Evolutionary conservation across 805 yeast species (phyloP), one percentile per base, ranked within the genome.

Genomic region (Torulaspora indica): DNA sequence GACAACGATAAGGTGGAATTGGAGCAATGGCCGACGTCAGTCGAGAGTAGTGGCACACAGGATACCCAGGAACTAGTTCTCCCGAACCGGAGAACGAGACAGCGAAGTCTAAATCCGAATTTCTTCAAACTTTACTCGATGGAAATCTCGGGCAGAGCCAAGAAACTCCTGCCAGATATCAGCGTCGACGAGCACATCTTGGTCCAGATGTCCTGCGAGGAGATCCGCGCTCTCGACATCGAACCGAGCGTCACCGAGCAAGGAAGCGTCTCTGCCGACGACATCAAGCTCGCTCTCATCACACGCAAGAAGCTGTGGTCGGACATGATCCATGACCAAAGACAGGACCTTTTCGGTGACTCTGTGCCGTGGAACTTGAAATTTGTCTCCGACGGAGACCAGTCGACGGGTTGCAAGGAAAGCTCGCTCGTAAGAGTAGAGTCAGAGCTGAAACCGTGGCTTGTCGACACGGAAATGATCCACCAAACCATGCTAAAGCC

Each of bases 251-350:
- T 52, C n/a, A 43, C 46, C 2, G 29, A 41, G 18, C 45, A 52
- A 23, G 42, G 49, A 3, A 38, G 52, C 23, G 49, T 57, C 15
- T 50, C 57, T 13, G 45, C 54, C 9, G 40, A 51, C 14, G 60
- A 54, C 12, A 56, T 61, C 18, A 58, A 60, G 42, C 42, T 61
- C 9, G 67, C 67, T 2, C 55, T 63, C 18, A 43, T 53, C 12
- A 60, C 66, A 1, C 55, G 61, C 34, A 55, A 60, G 42, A 63
- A 63, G 32, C 49, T 63, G 15, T 59, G 65, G 64, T 51, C 58
- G n/a, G 60, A 58, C 29, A 54, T 61, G 58, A 38, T 54, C 22
- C 46, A 49, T 29, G 51, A 53, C 36, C 48, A 54, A 7, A 48
- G 68, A 33, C 51, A 52, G 13, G 66, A 63, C 38, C 49, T 57